phyloP scores from a whole-genome alignment of 148 eudicot genomes.

The Cornus kousa region DNA sequence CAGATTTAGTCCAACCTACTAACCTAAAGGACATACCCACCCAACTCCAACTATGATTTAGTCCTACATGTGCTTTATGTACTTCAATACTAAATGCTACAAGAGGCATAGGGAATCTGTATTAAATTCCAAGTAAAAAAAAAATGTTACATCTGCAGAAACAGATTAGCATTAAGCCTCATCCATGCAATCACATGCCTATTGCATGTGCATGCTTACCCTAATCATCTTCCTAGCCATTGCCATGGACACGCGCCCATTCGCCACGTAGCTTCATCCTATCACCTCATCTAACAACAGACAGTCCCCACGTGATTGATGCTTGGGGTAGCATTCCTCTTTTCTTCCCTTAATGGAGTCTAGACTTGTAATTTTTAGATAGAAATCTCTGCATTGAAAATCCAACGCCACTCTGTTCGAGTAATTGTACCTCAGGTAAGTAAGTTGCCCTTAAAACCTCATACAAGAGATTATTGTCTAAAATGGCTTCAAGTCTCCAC shows the following conservation, averaged over 20 bases:
- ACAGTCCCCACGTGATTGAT: no score
- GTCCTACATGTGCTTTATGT: background rate
- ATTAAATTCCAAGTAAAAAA: constrained; percentile 9
- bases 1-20: background rate
- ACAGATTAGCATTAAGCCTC: constrained; percentile 6
- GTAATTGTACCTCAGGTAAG: constrained; percentile 21
- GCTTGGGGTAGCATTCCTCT: no score
- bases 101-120: constrained; percentile 9
- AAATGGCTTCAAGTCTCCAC: constrained; percentile 34
- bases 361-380: constrained; percentile 10
- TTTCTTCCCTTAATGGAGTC: constrained; percentile 2
- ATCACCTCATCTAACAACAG: no score
- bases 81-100: background rate
- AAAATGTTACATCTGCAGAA: constrained; percentile 20
- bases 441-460: constrained; percentile 17
- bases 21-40: background rate
- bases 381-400: constrained; percentile 28
- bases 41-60: background rate
- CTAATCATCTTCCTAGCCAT: background rate
- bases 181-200: constrained; percentile 25
- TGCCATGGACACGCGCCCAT: no score
- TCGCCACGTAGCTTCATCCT: no score
- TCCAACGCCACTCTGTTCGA: constrained; percentile 27
- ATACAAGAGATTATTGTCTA: constrained; percentile 5
- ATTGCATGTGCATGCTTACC: constrained; percentile 18